These are phyloP conservation scores for Suillus luteus DNA, from an alignment of 768 basidiomycete genomes.

Conservation along the genomic window DNA sequence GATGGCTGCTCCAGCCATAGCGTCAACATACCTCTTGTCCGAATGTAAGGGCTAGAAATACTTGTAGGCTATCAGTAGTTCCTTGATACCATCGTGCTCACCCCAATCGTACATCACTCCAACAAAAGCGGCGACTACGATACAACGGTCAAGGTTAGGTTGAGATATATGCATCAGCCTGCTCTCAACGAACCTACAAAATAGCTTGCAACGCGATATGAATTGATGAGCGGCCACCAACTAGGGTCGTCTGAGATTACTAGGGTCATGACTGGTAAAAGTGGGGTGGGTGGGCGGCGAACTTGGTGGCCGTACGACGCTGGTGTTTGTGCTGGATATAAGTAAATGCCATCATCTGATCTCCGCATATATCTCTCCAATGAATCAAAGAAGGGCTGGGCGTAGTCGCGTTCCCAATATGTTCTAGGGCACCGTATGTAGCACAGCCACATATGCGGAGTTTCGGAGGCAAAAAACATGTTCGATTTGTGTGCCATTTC, in stretches of 20 bases:
- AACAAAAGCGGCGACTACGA: neutral
- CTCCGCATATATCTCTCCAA: no score
- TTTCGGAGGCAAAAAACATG: no score
- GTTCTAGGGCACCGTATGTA: no score
- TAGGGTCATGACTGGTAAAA: neutral
- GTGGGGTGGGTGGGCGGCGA: neutral
- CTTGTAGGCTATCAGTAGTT: neutral
- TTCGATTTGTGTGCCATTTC: no score
- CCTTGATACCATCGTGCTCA: neutral
- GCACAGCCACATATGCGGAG: no score
- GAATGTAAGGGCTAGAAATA: neutral
- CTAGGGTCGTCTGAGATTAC: neutral
- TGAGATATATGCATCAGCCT: neutral
- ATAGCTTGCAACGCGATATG: neutral
- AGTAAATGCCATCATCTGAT: neutral
- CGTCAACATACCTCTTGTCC: neutral
- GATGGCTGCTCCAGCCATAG: neutral
- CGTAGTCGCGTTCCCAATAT: no score
- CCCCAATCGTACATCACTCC: neutral
- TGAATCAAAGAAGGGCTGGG: no score
- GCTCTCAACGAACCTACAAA: neutral
- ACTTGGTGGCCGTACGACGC: neutral
- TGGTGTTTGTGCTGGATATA: neutral
- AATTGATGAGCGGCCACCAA: neutral
- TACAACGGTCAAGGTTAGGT: neutral